Percentiles rank a stretch among this genome's conserved stretches.
phyloP scores from a whole-genome alignment of 768 basidiomycete species.

The Xerocomus brunneocitrinus region DNA sequence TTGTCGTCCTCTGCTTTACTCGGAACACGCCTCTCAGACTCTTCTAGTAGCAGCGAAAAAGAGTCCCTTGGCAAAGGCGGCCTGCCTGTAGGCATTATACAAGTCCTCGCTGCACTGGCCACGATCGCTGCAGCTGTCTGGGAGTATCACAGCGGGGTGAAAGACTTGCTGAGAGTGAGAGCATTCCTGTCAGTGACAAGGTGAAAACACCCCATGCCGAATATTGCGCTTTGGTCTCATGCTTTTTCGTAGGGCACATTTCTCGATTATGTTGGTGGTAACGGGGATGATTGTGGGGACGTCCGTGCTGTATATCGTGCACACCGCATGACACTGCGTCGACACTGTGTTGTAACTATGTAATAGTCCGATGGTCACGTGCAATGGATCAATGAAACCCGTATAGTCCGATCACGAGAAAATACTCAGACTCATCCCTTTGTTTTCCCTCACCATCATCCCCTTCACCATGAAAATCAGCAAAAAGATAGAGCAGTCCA shows the following conservation, averaged over 20 bases:
- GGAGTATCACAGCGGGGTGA: constrained; percentile 60
- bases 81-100: constrained; percentile 49
- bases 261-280: constrained; percentile 48
- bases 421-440: constrained; percentile 27
- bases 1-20: constrained; percentile 63
- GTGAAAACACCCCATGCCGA: constrained; percentile 32
- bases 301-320: constrained; percentile 46
- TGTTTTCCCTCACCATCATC: constrained; percentile 10
- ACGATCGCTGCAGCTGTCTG: constrained; percentile 55
- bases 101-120: constrained; percentile 49
- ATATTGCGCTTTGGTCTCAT: constrained; percentile 3
- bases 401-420: constrained; percentile 12
- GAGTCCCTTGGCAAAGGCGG: constrained; percentile 28
- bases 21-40: constrained; percentile 51
- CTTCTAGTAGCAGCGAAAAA: constrained; percentile 18
- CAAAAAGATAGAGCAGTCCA: constrained; percentile 84
- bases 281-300: constrained; percentile 46
- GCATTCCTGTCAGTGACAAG: constrained; percentile 58
- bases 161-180: constrained; percentile 51
- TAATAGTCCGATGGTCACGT: constrained; percentile 16
- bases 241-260: constrained; percentile 39
- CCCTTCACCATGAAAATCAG: constrained; percentile 77
- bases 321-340: constrained; percentile 14
- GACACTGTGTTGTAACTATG: background rate
- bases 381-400: constrained; percentile 6